Base-by-base conservation (phyloP, 2,329 filamentous ascomycete genomes). In the Pseudopyrenochaeta lycopersici region DNA sequence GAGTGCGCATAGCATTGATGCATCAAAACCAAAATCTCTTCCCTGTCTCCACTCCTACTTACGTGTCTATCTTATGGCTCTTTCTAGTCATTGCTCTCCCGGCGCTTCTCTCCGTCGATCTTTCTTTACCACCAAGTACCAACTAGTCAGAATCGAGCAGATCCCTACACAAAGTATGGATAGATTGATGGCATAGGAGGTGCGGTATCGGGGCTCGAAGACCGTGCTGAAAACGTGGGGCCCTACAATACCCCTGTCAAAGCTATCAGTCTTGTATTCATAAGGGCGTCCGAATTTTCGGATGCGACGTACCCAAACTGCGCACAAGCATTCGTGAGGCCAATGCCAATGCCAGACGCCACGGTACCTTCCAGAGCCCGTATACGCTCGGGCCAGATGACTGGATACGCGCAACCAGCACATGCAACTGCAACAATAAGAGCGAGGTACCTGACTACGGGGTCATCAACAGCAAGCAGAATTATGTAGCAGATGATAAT, bases 381-480 rank as follows among this genome's bases (percentile, higher is more conserved):
- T 15, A 64, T 64, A 30, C 62, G 52, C 40, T 64, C 62, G 20
- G 54, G 46, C 62, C 56, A 62, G 9, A 64, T 62, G 12, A 64
- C 59, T 9, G 59, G 62, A 38, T 64, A 62, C 10, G 62, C 59
- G 35, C 59, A 62, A 5, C 56, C 59, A 15, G 59, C 59, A 42
- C 62, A 64, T 2, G 52, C 56, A 21, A 64, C 59, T 12, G 62
- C 62, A 10, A 62, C 52, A 3, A 64, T 50, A 7, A 63, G 39
- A 21, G 54, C 55, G 11, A 64, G 32, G 46, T 64, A 62, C 29
- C 62, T 52, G 21, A 62, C 54, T 7, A 64, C 49, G 4, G 59
- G 59, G 15, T 60, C 50, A 29, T 61, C 29, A 23, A 64, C 56
- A 12, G 54, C 54, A 14, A 64, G 56, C 23, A 64, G 54, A 6